phyloP scores from a whole-genome alignment of 306 rosid species.

The Coriaria nepalensis region DNA sequence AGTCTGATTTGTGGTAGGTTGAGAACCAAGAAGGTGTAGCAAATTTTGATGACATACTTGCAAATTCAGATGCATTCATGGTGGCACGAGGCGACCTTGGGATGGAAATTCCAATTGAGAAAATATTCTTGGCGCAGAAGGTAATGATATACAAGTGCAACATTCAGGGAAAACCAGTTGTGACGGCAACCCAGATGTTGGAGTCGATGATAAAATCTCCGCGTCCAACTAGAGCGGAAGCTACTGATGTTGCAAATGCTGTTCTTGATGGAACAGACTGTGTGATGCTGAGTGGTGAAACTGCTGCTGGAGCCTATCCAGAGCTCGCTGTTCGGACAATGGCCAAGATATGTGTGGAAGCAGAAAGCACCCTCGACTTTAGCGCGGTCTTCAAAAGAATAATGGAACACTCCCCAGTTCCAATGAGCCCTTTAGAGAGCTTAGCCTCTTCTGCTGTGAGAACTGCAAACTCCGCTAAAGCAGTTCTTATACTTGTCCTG shows the following conservation, averaged over 20 bases:
- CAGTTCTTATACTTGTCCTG: slow-evolving; percentile 62
- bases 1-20: slow-evolving; percentile 40
- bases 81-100: slow-evolving; percentile 99
- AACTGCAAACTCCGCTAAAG: slow-evolving; percentile 73
- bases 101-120: slow-evolving; percentile 98
- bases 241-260: slow-evolving; percentile 78
- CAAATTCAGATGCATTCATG: slow-evolving; percentile 94
- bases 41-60: slow-evolving; percentile 89
- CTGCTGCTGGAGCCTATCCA: slow-evolving; percentile 92
- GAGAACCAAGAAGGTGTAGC: slow-evolving; percentile 99
- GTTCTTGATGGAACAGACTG: slow-evolving; percentile 91
- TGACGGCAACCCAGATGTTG: slow-evolving; percentile 95
- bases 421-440: slow-evolving; percentile 88
- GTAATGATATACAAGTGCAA: slow-evolving; percentile 99
- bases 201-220: slow-evolving; percentile 76
- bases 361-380: slow-evolving; percentile 66
- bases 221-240: slow-evolving; percentile 68
- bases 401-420: slow-evolving; percentile 76
- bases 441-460: slow-evolving; percentile 79
- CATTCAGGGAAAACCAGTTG: slow-evolving; percentile 97
- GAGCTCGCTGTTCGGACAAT: slow-evolving; percentile 69
- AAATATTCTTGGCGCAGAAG: slow-evolving; percentile 94
- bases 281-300: slow-evolving; percentile 90
- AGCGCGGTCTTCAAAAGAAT: slow-evolving; percentile 73
- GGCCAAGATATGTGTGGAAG: slow-evolving; percentile 77